phyloP scores from a whole-genome alignment of 73 alveolate species.

The Tetrahymena malaccensis region DNA sequence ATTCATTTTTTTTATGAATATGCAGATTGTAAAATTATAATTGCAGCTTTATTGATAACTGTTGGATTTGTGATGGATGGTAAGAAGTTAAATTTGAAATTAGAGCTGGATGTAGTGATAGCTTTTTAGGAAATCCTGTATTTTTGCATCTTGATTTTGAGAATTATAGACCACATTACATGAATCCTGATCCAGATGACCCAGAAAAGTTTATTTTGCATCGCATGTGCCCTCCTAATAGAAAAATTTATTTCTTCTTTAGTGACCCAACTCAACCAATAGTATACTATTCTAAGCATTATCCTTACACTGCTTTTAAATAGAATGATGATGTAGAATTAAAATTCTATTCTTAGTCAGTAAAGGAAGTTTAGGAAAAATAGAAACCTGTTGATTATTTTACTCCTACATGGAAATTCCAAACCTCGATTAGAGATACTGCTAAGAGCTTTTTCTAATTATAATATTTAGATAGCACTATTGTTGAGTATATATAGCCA shows the following conservation, averaged over 20 bases:
- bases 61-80: constrained; percentile 54
- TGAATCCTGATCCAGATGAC: constrained; percentile 8
- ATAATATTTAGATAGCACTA: not conserved
- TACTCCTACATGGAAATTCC: not conserved
- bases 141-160: constrained; percentile 35
- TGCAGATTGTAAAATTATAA: constrained; percentile 9
- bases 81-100: constrained; percentile 26
- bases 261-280: constrained; percentile 20
- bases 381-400: not conserved
- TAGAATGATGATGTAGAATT: not conserved
- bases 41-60: constrained; percentile 14
- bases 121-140: constrained; percentile 22
- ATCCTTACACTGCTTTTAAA: not conserved
- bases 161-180: constrained; percentile 15
- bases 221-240: constrained; percentile 41
- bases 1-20: not conserved
- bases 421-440: not conserved
- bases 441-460: not conserved
- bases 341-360: not conserved
- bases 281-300: not conserved
- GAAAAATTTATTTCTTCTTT: constrained; percentile 19
- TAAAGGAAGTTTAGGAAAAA: not conserved
- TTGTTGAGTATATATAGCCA: not conserved
- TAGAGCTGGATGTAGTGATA: constrained; percentile 7
- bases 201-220: not conserved